Conservation (phyloP, 2,329 filamentous ascomycete genomes). For the Bipolaris sorokiniana region DNA sequence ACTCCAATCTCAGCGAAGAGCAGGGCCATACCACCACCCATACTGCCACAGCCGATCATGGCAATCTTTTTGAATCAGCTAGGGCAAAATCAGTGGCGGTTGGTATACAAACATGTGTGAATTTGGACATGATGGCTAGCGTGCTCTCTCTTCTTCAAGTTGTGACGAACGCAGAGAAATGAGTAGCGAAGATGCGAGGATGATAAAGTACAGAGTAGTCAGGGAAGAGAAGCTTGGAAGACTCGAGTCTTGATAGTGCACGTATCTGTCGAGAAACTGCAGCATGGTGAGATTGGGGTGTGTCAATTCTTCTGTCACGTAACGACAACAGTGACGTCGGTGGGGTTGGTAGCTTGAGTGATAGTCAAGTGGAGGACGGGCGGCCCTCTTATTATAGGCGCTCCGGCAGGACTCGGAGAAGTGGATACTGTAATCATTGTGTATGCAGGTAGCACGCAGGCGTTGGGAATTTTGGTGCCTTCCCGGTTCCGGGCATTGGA, state of each 20-base stretch:
- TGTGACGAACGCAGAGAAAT: constrained; percentile 34
- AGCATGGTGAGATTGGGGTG: constrained; percentile 26
- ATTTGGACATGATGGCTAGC: constrained; percentile 27
- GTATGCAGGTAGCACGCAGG: not conserved
- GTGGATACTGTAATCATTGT: constrained; percentile 7
- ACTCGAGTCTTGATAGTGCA: constrained; percentile 40
- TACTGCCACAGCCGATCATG: constrained; percentile 64
- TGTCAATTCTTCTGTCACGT: constrained; percentile 7
- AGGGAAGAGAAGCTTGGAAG: constrained; percentile 41
- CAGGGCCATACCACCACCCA: constrained; percentile 66
- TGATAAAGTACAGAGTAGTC: constrained; percentile 37
- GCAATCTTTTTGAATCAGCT: constrained; percentile 54
- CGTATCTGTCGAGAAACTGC: constrained; percentile 35
- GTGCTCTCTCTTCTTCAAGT: constrained; percentile 15
- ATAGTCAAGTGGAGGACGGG: not conserved
- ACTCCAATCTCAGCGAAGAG: constrained; percentile 64
- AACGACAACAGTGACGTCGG: constrained; percentile 23
- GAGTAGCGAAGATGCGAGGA: constrained; percentile 32
- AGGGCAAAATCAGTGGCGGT: not conserved
- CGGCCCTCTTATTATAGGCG: constrained; percentile 3
- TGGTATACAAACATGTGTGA: constrained; percentile 31
- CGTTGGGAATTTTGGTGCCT: not conserved
- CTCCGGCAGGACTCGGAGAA: constrained; percentile 2
- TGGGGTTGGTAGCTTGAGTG: constrained; percentile 14
- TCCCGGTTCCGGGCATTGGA: not conserved